Conservation (phyloP, 2,329 filamentous ascomycete genomes). For the Sclerotinia borealis region DNA sequence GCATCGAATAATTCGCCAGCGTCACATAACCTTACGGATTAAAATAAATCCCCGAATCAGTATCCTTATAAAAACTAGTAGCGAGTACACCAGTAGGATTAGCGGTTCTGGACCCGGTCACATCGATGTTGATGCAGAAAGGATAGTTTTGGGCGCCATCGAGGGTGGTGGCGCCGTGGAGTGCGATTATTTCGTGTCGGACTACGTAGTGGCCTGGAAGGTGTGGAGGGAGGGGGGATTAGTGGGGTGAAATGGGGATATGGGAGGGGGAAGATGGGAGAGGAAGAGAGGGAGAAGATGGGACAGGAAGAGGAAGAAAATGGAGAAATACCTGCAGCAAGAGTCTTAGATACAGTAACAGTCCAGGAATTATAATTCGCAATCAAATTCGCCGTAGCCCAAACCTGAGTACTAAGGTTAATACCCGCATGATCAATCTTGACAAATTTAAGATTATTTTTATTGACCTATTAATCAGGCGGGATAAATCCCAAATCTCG, state of each 20-base stretch:
- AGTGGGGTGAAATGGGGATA: slow-evolving; percentile 15
- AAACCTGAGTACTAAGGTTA: background rate
- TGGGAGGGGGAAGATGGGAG: background rate
- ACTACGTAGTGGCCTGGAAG: slow-evolving; percentile 46
- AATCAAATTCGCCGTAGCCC: background rate
- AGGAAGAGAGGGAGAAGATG: too few relatives aligned
- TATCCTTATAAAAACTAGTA: slow-evolving; percentile 36
- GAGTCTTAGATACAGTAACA: background rate
- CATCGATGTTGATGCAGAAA: slow-evolving; percentile 43
- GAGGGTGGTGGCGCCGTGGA: slow-evolving; percentile 25
- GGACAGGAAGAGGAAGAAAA: background rate
- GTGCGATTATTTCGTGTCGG: slow-evolving; percentile 42
- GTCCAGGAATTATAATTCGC: slow-evolving; percentile 9
- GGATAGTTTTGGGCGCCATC: slow-evolving; percentile 45
- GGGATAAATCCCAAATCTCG: slow-evolving; percentile 47
- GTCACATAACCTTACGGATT: slow-evolving; percentile 36
- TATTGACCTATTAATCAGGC: slow-evolving; percentile 23
- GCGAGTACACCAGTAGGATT: slow-evolving; percentile 33
- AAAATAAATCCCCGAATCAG: slow-evolving; percentile 38
- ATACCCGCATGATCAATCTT: slow-evolving; percentile 7
- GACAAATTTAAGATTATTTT: slow-evolving; percentile 2
- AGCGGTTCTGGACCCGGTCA: slow-evolving; percentile 39
- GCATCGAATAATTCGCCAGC: slow-evolving; percentile 23
- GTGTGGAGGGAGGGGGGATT: slow-evolving; percentile 39
- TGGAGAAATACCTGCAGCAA: background rate